Conservation (phyloP, 1,139 yeast species). For the Suhomyces bolitotheri region DNA sequence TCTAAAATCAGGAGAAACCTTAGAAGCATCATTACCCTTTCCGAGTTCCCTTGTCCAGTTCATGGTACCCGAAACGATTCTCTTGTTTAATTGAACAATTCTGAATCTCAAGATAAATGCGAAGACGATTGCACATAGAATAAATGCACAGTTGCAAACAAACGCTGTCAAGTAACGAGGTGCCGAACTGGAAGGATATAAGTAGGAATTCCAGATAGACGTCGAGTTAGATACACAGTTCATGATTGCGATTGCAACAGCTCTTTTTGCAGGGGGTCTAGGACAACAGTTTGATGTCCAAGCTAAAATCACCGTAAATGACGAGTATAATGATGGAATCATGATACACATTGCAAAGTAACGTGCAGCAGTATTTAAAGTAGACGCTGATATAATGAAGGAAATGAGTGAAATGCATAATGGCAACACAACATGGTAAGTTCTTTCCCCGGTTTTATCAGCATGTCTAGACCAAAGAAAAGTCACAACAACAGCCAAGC, state of each 20-base stretch:
- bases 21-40: constrained; percentile 46
- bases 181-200: constrained; percentile 43
- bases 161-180: constrained; percentile 51
- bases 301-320: constrained; percentile 54
- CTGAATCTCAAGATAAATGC: constrained; percentile 44
- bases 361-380: constrained; percentile 57
- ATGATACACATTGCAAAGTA: constrained; percentile 63
- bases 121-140: constrained; percentile 39
- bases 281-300: constrained; percentile 57
- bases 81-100: constrained; percentile 40
- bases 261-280: constrained; percentile 56
- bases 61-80: constrained; percentile 49
- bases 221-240: constrained; percentile 54
- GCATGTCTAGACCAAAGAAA: constrained; percentile 59
- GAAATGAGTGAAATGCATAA: constrained; percentile 45
- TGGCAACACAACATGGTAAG: constrained; percentile 52
- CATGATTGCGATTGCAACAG: constrained; percentile 53
- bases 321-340: constrained; percentile 59
- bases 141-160: constrained; percentile 50
- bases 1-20: constrained; percentile 46
- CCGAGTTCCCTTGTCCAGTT: constrained; percentile 55
- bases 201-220: constrained; percentile 54
- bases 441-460: constrained; percentile 57
- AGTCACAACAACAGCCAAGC: constrained; percentile 54
- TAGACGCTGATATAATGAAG: constrained; percentile 55